A percentile compares a stretch with the other conserved stretches of the same genome.
These are phyloP conservation scores for Fusarium floridanum DNA, from an alignment of 2,329 filamentous ascomycete species.

Conservation along the genomic window DNA sequence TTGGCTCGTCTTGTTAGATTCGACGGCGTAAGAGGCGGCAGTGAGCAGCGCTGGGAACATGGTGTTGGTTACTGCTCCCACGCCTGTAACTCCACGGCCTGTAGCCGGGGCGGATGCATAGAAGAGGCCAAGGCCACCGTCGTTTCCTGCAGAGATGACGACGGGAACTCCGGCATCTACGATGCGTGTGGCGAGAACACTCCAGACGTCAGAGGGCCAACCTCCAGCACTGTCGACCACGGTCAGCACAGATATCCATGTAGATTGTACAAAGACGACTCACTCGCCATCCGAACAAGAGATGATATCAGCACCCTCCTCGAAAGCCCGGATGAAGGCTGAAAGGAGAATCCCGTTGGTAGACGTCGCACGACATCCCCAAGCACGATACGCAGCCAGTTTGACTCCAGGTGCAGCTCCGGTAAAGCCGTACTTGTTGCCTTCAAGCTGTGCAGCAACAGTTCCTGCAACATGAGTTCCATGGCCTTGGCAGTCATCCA, in stretches of 20 bases:
- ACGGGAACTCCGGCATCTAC: constrained; percentile 3
- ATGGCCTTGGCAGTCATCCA: constrained; percentile 64
- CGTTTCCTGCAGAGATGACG: constrained; percentile 1
- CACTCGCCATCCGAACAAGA: constrained; percentile 43
- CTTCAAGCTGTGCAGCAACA: constrained; percentile 66
- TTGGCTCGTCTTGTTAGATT: neutral
- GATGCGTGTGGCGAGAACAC: neutral
- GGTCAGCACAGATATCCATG: neutral
- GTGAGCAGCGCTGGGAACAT: neutral
- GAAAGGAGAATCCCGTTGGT: constrained; percentile 66
- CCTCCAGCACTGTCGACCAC: neutral
- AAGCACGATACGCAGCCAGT: constrained; percentile 62
- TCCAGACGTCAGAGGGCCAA: neutral
- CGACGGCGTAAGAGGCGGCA: neutral
- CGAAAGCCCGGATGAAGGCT: constrained; percentile 68
- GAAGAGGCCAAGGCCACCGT: constrained; percentile 1
- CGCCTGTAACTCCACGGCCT: neutral
- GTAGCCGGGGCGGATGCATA: neutral
- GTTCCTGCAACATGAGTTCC: constrained; percentile 71
- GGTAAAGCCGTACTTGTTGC: constrained; percentile 59
- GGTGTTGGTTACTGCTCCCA: constrained; percentile 3
- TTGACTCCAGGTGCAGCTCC: constrained; percentile 67
- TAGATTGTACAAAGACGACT: neutral
- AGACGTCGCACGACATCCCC: neutral
- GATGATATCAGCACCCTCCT: constrained; percentile 67